Conservation (phyloP, 1,284 basidiomycete species). For the Mycocalia duriaeana region DNA sequence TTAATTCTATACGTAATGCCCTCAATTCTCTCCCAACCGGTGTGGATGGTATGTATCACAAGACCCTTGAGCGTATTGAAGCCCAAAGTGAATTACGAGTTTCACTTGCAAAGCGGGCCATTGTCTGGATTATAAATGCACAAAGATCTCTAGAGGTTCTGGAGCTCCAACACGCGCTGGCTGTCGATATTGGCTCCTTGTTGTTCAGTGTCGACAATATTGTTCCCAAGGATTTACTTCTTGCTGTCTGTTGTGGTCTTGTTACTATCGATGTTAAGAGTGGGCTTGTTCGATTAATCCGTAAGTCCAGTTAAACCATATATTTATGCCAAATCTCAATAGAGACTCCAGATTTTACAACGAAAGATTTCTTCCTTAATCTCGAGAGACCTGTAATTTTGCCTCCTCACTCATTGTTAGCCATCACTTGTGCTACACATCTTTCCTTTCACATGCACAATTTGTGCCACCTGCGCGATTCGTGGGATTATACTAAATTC, state of each 20-base stretch:
- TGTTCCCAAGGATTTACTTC: not conserved
- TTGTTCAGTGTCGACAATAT: not conserved
- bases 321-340: not conserved
- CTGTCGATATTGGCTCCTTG: not conserved
- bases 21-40: slow-evolving; percentile 3
- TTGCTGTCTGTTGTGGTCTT: not conserved
- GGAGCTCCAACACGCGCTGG: not conserved
- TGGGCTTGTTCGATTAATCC: not conserved
- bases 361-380: not conserved
- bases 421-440: not conserved
- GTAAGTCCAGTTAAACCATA: not conserved
- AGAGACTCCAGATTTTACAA: not conserved
- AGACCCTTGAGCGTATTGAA: not conserved
- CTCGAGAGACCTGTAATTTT: not conserved
- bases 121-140: not conserved
- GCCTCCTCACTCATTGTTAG: not conserved
- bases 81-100: not conserved
- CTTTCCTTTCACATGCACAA: not conserved
- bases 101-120: not conserved
- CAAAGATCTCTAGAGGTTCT: not conserved
- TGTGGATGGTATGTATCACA: slow-evolving; percentile 4
- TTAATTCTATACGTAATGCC: not conserved
- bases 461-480: not conserved
- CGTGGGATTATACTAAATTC: not conserved
- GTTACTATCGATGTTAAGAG: not conserved